Percentiles rank a stretch among this genome's conserved stretches.
Conservation (phyloP, 257 asterid species). For the Dorcoceras hygrometricum region DNA sequence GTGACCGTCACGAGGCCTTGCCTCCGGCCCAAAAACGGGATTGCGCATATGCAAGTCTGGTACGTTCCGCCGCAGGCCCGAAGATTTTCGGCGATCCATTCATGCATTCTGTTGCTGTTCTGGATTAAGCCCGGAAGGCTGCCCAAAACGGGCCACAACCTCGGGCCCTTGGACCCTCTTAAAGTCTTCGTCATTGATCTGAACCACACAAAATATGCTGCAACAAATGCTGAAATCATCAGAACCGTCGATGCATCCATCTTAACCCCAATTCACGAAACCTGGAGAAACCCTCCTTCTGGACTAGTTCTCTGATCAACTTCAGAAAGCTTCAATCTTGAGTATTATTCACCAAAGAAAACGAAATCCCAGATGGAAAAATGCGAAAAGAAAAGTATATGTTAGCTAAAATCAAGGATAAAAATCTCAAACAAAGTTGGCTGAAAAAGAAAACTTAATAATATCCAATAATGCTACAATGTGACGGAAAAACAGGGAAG, state of each 20-base stretch:
- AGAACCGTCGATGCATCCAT: conserved; percentile 42
- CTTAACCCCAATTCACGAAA: not conserved
- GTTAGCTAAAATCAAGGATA: not conserved
- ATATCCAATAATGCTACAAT: not conserved
- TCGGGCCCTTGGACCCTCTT: conserved; percentile 45
- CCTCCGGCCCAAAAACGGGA: conserved; percentile 50
- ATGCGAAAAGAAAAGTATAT: not conserved
- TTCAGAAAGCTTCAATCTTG: not conserved
- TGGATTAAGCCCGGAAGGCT: conserved; percentile 55
- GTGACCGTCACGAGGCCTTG: conserved; percentile 69
- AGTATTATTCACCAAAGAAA: not conserved
- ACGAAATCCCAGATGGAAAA: not conserved
- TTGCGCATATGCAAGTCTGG: conserved; percentile 51
- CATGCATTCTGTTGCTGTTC: conserved; percentile 46
- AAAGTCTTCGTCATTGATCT: conserved; percentile 34
- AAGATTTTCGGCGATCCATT: conserved; percentile 62
- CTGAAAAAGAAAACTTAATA: not conserved
- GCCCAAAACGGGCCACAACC: conserved; percentile 54
- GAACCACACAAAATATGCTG: conserved; percentile 49
- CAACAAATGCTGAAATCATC: conserved; percentile 36
- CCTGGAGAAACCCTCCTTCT: not conserved
- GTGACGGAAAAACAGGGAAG: not conserved
- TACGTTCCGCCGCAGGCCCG: conserved; percentile 55
- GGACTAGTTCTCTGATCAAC: not conserved
- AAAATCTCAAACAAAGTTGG: not conserved